Base-by-base conservation (phyloP, 768 basidiomycete genomes). In the Trametes cingulata region DNA sequence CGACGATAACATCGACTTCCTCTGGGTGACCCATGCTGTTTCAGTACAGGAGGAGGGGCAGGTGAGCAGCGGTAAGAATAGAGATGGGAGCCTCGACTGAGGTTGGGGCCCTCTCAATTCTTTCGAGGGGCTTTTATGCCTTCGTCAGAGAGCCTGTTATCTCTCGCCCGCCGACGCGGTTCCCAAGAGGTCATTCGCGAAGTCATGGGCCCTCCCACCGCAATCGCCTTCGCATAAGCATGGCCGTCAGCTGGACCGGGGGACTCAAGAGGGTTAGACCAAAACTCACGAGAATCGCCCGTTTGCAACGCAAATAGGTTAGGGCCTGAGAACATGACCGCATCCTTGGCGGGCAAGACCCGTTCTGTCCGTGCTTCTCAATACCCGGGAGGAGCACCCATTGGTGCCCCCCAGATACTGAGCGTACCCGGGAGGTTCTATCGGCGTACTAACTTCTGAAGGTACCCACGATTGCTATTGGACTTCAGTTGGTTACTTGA, bases 1-100 rank as follows among this genome's bases (percentile, higher is more conserved):
- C 79, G 56, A 88, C 84, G 63, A 88, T 87, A 57, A 88, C 76
- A 74, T 88, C 87, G 72, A 88, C 87, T 79, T 87, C 86, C 68
- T 86, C 81, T 58, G 85, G 85, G 68, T 85, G 85, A 60, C 75
- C 75, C 74, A 75, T 78, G 61, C 37, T 58, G 56, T 25, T 36
- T 36, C 42, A 36, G 48, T 54, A 25, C 36, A 19, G 15, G 56
- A 48, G 48, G 53, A 24, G 41, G 52, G 39, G 42, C 51, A 57
- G 61, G 56, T 67, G 66, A 59, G 64, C 53, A 58, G 50, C 36
- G 43, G 53, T 62, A 60, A 64, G 43, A 56, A 57, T 54, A 58
- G 59, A 49, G 49, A 56, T 65, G 64, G 58, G 58, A 64, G 54
- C 64, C 57, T 60, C 59, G 50, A 61, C 37, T 52, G 61, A 63